A percentile compares a stretch with the other conserved stretches of the same genome.
Conservation (phyloP, 768 basidiomycete genomes). For the Strobilomyces dryophilus region DNA sequence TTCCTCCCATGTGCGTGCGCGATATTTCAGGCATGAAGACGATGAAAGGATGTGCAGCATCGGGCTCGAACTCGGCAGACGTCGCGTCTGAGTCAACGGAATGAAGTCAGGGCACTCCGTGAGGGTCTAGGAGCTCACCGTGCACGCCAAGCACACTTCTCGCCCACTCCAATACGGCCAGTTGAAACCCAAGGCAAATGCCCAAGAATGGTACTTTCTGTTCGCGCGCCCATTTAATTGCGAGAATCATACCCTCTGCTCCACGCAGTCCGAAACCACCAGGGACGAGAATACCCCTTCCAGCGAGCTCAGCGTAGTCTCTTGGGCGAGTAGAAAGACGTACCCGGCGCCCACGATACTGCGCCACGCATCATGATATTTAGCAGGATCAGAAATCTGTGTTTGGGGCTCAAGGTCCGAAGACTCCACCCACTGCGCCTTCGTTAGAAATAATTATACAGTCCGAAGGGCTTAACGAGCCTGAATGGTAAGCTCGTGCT, state of each 20-base stretch:
- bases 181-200: conserved; percentile 96
- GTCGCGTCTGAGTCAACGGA: conserved; percentile 59
- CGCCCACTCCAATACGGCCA: conserved; percentile 95
- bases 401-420: conserved; percentile 82
- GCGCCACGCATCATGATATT: conserved; percentile 95
- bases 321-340: conserved; percentile 21
- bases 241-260: conserved; percentile 95
- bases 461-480: conserved; percentile 39
- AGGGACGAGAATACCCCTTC: conserved; percentile 95
- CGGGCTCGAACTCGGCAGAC: conserved; percentile 73
- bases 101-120: neutral
- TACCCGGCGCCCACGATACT: conserved; percentile 87
- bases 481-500: conserved; percentile 75
- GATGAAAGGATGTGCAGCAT: conserved; percentile 67
- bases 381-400: conserved; percentile 74
- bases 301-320: conserved; percentile 9
- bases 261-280: conserved; percentile 94
- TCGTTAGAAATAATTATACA: conserved; percentile 6
- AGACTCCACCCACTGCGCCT: conserved; percentile 88
- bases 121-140: conserved; percentile 38
- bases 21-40: conserved; percentile 99
- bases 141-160: conserved; percentile 71
- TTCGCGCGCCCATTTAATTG: conserved; percentile 96
- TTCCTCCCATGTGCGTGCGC: conserved; percentile 96
- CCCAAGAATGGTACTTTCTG: conserved; percentile 94